Conservation (phyloP, 1,284 basidiomycete genomes). For the Sporisorium reilianum region DNA sequence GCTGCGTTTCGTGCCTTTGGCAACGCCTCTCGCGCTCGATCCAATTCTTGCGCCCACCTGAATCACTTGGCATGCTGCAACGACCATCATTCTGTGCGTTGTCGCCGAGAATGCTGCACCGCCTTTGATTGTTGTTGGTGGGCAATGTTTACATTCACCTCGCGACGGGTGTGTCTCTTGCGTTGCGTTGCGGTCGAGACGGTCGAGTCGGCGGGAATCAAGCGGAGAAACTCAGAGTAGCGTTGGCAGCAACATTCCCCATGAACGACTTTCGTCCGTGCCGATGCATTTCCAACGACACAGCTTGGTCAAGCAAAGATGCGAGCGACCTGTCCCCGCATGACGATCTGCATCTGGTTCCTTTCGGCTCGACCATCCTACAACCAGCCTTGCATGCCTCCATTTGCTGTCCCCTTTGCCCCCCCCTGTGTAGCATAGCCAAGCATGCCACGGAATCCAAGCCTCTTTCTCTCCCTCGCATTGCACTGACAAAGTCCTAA, state of each 20-base stretch:
- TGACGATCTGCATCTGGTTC: not conserved
- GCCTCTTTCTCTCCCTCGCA: conserved; percentile 4
- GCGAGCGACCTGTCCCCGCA: not conserved
- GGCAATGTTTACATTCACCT: not conserved
- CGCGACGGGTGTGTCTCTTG: not conserved
- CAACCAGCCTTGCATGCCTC: conserved; percentile 6
- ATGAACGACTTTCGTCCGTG: not conserved
- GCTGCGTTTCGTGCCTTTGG: not conserved
- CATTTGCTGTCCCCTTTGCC: not conserved
- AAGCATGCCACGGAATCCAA: conserved; percentile 2
- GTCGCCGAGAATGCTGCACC: not conserved
- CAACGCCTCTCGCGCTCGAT: not conserved
- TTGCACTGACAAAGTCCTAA: not conserved
- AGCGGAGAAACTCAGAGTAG: not conserved
- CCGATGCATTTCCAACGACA: not conserved
- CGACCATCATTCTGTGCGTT: not conserved
- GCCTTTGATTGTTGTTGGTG: not conserved
- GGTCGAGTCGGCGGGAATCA: not conserved
- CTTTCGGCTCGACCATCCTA: conserved; percentile 16
- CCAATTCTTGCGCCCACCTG: not conserved
- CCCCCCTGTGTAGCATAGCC: not conserved
- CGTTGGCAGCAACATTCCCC: not conserved
- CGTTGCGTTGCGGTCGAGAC: not conserved
- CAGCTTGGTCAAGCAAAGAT: not conserved
- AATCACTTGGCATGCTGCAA: not conserved